Conservation (phyloP, 345 rosid genomes). For the Syzygium aromaticum region DNA sequence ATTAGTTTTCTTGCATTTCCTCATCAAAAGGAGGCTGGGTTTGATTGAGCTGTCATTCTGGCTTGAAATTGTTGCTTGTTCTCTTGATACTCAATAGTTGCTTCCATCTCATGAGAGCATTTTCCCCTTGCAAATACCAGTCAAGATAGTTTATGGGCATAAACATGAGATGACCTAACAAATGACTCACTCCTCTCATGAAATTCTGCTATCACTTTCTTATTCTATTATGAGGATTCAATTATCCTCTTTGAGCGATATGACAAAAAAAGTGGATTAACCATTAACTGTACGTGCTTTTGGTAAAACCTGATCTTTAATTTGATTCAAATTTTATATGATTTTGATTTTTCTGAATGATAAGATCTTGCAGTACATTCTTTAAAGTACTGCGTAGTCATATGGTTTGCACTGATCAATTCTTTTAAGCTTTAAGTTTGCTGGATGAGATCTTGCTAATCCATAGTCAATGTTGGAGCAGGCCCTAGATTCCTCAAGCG, state of each 20-base stretch:
- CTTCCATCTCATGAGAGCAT: background rate
- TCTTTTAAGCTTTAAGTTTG: background rate
- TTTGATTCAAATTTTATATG: background rate
- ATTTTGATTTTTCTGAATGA: background rate
- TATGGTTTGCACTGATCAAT: background rate
- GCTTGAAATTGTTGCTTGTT: background rate
- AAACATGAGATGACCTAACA: background rate
- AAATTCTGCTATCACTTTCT: background rate
- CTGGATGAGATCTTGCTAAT: background rate
- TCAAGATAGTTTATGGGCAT: background rate
- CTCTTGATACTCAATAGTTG: background rate
- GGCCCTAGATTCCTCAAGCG: conserved; percentile 46
- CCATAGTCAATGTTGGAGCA: conserved; percentile 6
- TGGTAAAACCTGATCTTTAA: background rate
- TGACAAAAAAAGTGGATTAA: background rate
- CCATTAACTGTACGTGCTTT: background rate
- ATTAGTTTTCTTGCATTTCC: background rate
- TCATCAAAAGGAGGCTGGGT: background rate
- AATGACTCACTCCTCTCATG: background rate
- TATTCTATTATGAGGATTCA: background rate
- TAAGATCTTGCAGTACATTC: background rate
- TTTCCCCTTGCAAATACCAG: background rate
- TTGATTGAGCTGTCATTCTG: background rate
- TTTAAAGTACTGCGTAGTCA: background rate
- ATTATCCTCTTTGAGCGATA: background rate